Conservation (phyloP, 805 yeast species). For the Teunomyces cretensis region DNA sequence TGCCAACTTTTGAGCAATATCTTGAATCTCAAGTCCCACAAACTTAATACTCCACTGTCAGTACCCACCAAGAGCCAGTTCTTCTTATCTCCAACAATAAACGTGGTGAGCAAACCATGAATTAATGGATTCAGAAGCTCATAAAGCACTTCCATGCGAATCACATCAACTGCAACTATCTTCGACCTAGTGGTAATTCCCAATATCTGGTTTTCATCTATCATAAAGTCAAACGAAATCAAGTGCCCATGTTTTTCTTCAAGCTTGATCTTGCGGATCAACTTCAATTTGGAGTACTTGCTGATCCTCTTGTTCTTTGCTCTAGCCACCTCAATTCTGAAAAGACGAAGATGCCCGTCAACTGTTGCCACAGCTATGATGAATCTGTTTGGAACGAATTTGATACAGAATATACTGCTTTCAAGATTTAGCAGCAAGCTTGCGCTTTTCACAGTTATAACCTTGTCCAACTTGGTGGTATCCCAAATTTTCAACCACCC, state of each 20-base stretch:
- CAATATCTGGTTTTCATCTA: slow-evolving; percentile 43
- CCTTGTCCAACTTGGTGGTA: slow-evolving; percentile 58
- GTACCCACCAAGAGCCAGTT: slow-evolving; percentile 79
- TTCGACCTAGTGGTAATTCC: slow-evolving; percentile 54
- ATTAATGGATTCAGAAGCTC: slow-evolving; percentile 53
- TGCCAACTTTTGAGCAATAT: slow-evolving; percentile 62
- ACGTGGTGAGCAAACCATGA: slow-evolving; percentile 66
- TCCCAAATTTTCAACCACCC: slow-evolving; percentile 84
- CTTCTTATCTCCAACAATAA: slow-evolving; percentile 52
- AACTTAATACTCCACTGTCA: slow-evolving; percentile 62
- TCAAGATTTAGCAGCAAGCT: slow-evolving; percentile 47
- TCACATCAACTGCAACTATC: slow-evolving; percentile 55
- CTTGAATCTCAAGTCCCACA: slow-evolving; percentile 81
- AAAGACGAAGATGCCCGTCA: slow-evolving; percentile 46
- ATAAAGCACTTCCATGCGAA: slow-evolving; percentile 47
- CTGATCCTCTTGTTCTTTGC: slow-evolving; percentile 32
- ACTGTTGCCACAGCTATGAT: slow-evolving; percentile 57
- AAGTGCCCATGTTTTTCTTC: slow-evolving; percentile 40
- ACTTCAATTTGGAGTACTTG: slow-evolving; percentile 24
- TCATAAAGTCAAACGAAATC: slow-evolving; percentile 41
- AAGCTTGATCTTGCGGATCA: slow-evolving; percentile 44
- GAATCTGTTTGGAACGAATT: slow-evolving; percentile 53
- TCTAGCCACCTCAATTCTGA: slow-evolving; percentile 32
- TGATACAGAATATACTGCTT: slow-evolving; percentile 48
- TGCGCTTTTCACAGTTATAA: slow-evolving; percentile 51